Conservation (phyloP, 768 basidiomycete genomes). For the Xanthoconium stramineum region DNA sequence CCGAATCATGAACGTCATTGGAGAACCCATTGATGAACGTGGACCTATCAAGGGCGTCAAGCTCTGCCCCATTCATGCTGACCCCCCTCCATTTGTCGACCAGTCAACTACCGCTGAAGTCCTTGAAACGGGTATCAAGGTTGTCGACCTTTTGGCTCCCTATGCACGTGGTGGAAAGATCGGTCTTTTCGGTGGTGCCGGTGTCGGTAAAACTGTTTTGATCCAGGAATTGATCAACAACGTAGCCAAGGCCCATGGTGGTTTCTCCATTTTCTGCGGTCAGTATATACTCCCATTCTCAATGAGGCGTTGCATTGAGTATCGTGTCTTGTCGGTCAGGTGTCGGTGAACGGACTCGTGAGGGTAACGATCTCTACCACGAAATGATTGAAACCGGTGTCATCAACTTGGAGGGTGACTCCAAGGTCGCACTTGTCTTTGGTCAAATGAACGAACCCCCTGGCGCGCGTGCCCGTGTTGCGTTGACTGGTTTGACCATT, state of each 20-base stretch:
- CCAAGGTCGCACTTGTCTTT: conserved; percentile 99
- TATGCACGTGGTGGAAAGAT: conserved; percentile 99
- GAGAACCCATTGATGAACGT: conserved; percentile 99
- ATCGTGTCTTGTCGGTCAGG: conserved; percentile 42
- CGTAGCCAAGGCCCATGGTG: conserved; percentile 99
- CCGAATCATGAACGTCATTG: conserved; percentile 99
- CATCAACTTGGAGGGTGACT: conserved; percentile 99
- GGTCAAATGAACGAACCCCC: conserved; percentile 99
- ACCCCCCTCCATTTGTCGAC: conserved; percentile 95
- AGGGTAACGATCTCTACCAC: conserved; percentile 99
- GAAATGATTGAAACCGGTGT: conserved; percentile 99
- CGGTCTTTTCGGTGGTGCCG: conserved; percentile 99
- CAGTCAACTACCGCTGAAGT: conserved; percentile 99
- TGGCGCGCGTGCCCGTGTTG: conserved; percentile 99
- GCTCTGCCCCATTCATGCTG: conserved; percentile 90
- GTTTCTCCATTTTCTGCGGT: conserved; percentile 99
- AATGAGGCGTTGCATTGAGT: conserved; percentile 4
- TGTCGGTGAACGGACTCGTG: conserved; percentile 99
- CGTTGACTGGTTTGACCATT: conserved; percentile 97
- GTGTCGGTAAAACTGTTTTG: conserved; percentile 99
- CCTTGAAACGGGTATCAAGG: conserved; percentile 99
- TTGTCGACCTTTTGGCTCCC: conserved; percentile 98
- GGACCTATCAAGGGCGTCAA: conserved; percentile 97
- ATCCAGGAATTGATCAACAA: conserved; percentile 99
- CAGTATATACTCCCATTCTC: conserved; percentile 21